Conservation (phyloP, 345 rosid genomes). For the Populus euphratica region DNA sequence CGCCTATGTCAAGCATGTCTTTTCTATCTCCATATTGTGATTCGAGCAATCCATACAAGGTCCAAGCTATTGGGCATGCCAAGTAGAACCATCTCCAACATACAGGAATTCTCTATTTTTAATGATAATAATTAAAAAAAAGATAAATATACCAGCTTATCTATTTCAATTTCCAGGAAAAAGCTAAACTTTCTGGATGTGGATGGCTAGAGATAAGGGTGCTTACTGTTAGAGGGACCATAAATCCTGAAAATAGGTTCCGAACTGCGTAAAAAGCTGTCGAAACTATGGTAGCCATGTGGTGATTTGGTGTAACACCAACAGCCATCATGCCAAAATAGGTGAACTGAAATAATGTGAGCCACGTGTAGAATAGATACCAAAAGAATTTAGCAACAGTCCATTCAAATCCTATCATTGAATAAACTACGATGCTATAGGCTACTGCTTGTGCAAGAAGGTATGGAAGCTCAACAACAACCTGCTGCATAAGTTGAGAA, state of each 20-base stretch:
- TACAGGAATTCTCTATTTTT: constrained; percentile 17
- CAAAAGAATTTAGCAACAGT: constrained; percentile 51
- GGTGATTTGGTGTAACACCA: constrained; percentile 60
- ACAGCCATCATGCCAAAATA: constrained; percentile 71
- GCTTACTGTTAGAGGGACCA: constrained; percentile 57
- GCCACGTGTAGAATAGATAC: constrained; percentile 57
- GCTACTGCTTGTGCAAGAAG: constrained; percentile 39
- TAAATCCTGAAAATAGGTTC: constrained; percentile 64
- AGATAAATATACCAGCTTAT: background rate
- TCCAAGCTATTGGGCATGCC: constrained; percentile 19
- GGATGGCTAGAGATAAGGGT: too few relatives aligned
- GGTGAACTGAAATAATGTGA: constrained; percentile 57
- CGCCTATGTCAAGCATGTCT: background rate
- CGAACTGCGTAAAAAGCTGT: constrained; percentile 46
- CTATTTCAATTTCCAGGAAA: too few relatives aligned
- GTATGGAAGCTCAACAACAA: constrained; percentile 56
- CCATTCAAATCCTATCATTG: constrained; percentile 64
- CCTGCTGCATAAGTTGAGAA: constrained; percentile 26
- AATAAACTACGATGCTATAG: constrained; percentile 51
- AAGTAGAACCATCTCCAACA: constrained; percentile 33
- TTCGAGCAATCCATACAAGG: constrained; percentile 18
- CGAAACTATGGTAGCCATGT: constrained; percentile 50
- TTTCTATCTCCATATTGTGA: constrained; percentile 11
- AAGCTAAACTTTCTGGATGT: too few relatives aligned
- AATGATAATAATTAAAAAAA: too few relatives aligned